These are phyloP conservation scores for Malus sylvestris DNA, from an alignment of 306 rosid species.

Conservation along the genomic window DNA sequence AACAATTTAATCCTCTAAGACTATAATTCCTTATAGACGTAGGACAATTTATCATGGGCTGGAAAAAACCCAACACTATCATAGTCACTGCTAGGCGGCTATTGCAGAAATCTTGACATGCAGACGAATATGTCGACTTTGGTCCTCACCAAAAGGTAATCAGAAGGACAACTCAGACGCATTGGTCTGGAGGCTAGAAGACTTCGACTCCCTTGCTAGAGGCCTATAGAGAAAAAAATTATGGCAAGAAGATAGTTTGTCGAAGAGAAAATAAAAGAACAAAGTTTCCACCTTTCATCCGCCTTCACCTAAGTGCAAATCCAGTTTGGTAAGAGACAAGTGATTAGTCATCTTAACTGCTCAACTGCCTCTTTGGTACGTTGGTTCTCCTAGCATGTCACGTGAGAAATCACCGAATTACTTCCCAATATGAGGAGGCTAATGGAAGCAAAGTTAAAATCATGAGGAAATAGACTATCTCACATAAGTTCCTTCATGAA, in stretches of 20 bases:
- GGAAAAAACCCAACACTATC: background rate
- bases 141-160: background rate
- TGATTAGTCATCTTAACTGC: background rate
- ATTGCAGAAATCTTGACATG: background rate
- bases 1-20: too few relatives aligned
- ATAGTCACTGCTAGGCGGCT: background rate
- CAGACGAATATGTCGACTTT: too few relatives aligned
- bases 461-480: background rate
- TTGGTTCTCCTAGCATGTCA: background rate
- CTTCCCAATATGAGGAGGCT: background rate
- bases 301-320: background rate
- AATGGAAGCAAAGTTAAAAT: background rate
- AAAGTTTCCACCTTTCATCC: background rate
- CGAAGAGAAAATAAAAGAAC: background rate
- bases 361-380: too few relatives aligned
- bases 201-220: background rate
- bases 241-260: background rate
- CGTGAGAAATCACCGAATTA: background rate
- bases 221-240: background rate
- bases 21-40: too few relatives aligned
- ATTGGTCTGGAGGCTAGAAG: background rate
- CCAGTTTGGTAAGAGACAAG: background rate
- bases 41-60: too few relatives aligned
- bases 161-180: background rate
- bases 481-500: background rate